Conservation (phyloP, 352 stramenopile genomes). For the Pythium rhizo-oryzae region DNA sequence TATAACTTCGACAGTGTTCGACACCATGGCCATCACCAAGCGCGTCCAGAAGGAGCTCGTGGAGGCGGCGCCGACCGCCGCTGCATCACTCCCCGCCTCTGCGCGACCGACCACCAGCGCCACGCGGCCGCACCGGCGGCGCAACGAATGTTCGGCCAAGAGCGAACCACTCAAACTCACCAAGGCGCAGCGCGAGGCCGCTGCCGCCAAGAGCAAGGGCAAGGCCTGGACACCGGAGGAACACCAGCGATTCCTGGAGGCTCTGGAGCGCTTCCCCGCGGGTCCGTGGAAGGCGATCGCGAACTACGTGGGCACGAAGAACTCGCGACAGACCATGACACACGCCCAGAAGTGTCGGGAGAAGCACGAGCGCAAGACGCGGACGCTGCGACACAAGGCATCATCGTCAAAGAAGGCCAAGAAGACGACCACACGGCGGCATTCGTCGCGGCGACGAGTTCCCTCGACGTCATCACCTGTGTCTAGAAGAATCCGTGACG, state of each 20-base stretch:
- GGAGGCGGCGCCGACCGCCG: constrained; percentile 17
- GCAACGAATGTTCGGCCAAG: neutral
- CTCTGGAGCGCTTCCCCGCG: constrained; percentile 33
- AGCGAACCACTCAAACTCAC: constrained; percentile 18
- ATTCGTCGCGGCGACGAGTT: neutral
- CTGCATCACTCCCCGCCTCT: constrained; percentile 1
- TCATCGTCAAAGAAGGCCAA: constrained; percentile 18
- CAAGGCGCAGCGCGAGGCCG: constrained; percentile 28
- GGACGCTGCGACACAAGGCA: constrained; percentile 10
- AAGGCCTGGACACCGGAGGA: constrained; percentile 35
- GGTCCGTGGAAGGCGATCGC: constrained; percentile 49
- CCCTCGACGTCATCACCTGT: neutral
- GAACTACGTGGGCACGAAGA: constrained; percentile 33
- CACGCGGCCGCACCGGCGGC: neutral
- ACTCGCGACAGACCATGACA: constrained; percentile 34
- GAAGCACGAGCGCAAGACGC: constrained; percentile 34
- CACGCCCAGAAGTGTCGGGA: constrained; percentile 43
- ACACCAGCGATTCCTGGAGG: constrained; percentile 39
- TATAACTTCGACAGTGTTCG: neutral
- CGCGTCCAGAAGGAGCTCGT: constrained; percentile 29
- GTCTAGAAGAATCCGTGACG: neutral
- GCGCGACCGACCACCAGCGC: neutral
- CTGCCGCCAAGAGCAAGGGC: constrained; percentile 30
- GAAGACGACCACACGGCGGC: neutral
- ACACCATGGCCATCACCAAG: constrained; percentile 33